Evolutionary conservation across 352 stramenopile genomes (phyloP), one percentile per base, ranked within the genome.

Genomic region (Phytophthora constricta): DNA sequence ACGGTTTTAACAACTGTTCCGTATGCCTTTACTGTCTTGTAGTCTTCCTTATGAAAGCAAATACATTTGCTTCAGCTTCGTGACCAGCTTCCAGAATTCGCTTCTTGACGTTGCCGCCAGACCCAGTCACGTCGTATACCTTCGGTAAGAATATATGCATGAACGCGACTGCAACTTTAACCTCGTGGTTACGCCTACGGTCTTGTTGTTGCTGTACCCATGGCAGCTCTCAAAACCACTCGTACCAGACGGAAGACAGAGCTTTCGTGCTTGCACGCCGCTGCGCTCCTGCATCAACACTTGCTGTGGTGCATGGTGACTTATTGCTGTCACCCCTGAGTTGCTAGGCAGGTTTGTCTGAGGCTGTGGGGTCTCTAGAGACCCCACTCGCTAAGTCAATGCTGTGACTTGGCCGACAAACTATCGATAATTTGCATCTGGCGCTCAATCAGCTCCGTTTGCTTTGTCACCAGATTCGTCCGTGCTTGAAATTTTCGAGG

Each of bases 191-290:
- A 41, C 37, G 37, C n/a, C 25, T 19, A 19, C 51, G 34, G 22
- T 59, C 17, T 37, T 19, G 49, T 19, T 43, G 34, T 31, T 26
- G 1, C 4, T 26, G 5, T n/a, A n/a, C n/a, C 43, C 43, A 50
- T 26, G 5, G 5, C 25, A 41, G 22, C 14, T 41, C 23, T 8
- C 25, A 46, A n/a, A 58, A 58, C 37, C 26, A 65, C 25, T 52
- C 58, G 58, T 53, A 65, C 58, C 58, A 65, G 1, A 58, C 26
- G 0, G 46, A 25, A 1, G 58, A 37, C 1, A 58, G n/a, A 17
- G 27, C 25, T 27, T 58, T 65, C 4, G 37, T n/a, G 4, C 43
- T 16, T 20, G 37, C 7, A 19, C 37, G 37, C 10, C 37, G 37
- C 9, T 20, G 31, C 31, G 31, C 31, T 13, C 13, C 31, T 39